Base-by-base conservation (phyloP, 495 filamentous ascomycete species). In the Rusavskia elegans region DNA sequence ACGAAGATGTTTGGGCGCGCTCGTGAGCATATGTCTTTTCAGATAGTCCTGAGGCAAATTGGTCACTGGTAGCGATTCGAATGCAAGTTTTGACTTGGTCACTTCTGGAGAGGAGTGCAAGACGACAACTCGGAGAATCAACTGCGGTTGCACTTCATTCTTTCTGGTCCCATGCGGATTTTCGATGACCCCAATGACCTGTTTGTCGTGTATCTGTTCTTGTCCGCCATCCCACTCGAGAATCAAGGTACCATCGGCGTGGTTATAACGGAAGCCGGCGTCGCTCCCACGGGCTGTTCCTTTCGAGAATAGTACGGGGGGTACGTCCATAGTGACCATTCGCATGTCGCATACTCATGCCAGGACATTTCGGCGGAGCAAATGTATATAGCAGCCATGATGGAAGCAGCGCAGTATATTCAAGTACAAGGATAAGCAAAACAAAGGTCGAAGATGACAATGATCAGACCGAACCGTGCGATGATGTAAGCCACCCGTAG, bases 101-200 rank as follows among this genome's bases (percentile, higher is more conserved):
- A 6, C 44, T 29, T 29, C 44, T 9, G 44, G 44, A 2, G 44
- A 46, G 5, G 44, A n/a, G 17, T 29, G 44, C 23, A 2, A 25
- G 44, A 4, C 6, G 23, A 46, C 20, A 46, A 57, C 29, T 5
- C 42, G 39, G n/a, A 57, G 35, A 14, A 53, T 57, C 13, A 45
- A 45, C n/a, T 57, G 44, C 23, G 55, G 11, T 11, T 45, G 23
- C 9, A 11, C 10, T 45, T 32, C 0, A 17, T 55, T 7, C 5
- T 5, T 14, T 25, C 49, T 50, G 40, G 42, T 14, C 30, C 17
- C 30, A 40, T 35, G 8, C 11, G 14, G 32, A 19, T 53, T 29
- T 29, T 49, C 16, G 8, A 52, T 44, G 30, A 58, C 49, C 44
- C 42, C 56, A 32, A 58, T 32, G 13, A 55, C 45, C 38, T 38